Evolutionary conservation across 306 rosid genomes (phyloP), one percentile per base, ranked within the genome.

Genomic region (Trifolium fragiferum): DNA sequence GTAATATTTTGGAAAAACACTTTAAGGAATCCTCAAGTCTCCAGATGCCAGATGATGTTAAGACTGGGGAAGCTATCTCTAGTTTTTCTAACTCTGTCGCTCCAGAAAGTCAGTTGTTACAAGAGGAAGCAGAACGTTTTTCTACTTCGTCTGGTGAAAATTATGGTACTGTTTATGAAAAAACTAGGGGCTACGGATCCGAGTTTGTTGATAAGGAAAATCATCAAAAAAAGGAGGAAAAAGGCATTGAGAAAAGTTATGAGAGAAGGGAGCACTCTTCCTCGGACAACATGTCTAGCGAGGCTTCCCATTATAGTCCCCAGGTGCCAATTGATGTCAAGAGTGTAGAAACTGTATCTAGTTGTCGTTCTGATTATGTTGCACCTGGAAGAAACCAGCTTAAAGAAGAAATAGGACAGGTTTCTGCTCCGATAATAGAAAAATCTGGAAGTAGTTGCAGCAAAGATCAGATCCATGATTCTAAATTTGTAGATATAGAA

Each of bases 81-180:
- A 76, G 68, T 72, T 50, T 30, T 66, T 82, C 84, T 59, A 82
- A 76, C 77, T 63, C 38, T 73, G 77, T 68, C 73, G 57, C 76
- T 38, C 63, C 23, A 63, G 64, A 44, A 68, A 53, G 55, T 58
- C 80, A 51, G 59, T 63, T 76, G 43, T 66, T 60, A 23, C 57
- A 60, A 40, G 81, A 78, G 74, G 78, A 76, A 53, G 47, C 13
- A 6, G 67, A 78, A 20, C 38, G 7, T 23, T 23, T 68, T 68
- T 68, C 87, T 75, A 13, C 59, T 73, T 35, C 65, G 15, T 64
- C 1, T 61, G 14, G 35, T 71, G 67, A 66, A 49, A 70, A 46
- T 32, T 49, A 27, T 61, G 60, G 66, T 68, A 44, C 65, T 70
- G 61, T 27, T 27, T 27, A 27, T 27, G 30, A 27, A 27, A 27